Base-by-base conservation (phyloP, 2,329 filamentous ascomycete genomes). In the Alternaria solani region DNA sequence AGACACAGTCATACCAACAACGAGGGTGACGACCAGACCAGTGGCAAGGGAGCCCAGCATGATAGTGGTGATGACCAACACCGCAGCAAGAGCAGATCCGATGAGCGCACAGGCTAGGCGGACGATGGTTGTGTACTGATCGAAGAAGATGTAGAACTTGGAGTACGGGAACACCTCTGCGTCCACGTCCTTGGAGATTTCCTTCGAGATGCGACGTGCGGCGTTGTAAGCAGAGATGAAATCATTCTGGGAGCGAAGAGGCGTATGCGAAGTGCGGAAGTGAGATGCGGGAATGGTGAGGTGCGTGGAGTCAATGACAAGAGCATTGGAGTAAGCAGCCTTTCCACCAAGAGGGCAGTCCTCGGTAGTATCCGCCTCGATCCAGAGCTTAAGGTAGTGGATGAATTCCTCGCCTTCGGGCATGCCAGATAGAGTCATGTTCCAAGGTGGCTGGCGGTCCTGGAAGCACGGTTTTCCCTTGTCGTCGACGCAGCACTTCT, bases 71-170 rank as follows among this genome's bases (percentile, higher is more conserved):
- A 99, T 86, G 61, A 91, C 75, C 59, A 97, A 90, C 61, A 98
- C 96, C 66, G 97, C 91, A 26, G 86, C 92, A 14, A 98, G 84
- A 0, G 93, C 94, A 4, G 92, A 91, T 41, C 91, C 90, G 30
- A 99, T 86, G 1, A 99, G 87, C 0, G 90, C 88, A 1, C 86
- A 90, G 0, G 94, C 94, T 4, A 98, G 85, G 11, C 86, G 85
- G 20, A 96, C 88, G 62, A 99, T 98, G 59, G 87, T 87, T 6
- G 92, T 86, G 75, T 99, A 99, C 77, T 98, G 95, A 76, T 99
- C 95, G 77, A 99, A 99, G 86, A 98, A 99, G 77, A 99, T 94
- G 82, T 99, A 99, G 78, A 97, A 97, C 62, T 97, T 90, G 69
- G 92, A 96, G 82, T 99, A 99, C 0, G 95, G 93, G 84, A 99